Conservation (phyloP, 306 rosid genomes). For the Inga oerstediana region DNA sequence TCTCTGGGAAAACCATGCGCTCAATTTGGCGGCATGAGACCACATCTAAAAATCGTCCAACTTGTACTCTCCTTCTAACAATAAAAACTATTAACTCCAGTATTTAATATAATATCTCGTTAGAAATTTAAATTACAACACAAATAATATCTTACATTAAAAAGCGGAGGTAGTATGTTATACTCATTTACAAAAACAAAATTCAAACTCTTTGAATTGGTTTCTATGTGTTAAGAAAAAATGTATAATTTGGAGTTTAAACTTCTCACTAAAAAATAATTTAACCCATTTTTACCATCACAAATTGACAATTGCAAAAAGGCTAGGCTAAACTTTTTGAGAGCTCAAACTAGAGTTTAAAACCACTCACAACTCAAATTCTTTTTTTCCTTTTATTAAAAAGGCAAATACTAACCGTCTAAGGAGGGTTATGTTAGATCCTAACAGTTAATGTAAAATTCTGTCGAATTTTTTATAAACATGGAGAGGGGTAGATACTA, state of each 20-base stretch:
- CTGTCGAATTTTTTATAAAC: no score
- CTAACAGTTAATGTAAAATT: no score
- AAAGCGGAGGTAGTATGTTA: no score
- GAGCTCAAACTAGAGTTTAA: not conserved
- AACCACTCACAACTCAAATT: not conserved
- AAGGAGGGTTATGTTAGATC: no score
- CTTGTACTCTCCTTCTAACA: not conserved
- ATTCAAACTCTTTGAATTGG: not conserved
- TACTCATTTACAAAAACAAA: not conserved
- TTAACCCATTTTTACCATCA: not conserved
- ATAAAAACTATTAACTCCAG: not conserved
- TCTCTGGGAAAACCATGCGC: not conserved
- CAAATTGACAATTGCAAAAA: not conserved
- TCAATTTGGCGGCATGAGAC: not conserved
- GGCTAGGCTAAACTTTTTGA: not conserved
- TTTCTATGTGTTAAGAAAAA: not conserved
- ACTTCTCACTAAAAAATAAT: not conserved
- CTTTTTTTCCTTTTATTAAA: no score
- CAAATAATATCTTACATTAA: no score
- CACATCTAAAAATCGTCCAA: not conserved
- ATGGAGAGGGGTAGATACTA: no score
- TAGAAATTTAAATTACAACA: no score
- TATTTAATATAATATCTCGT: no score
- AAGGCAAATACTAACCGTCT: no score
- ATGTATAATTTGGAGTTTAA: not conserved